phyloP scores from a whole-genome alignment of 75 land plant species.

The Gnetum montanum region DNA sequence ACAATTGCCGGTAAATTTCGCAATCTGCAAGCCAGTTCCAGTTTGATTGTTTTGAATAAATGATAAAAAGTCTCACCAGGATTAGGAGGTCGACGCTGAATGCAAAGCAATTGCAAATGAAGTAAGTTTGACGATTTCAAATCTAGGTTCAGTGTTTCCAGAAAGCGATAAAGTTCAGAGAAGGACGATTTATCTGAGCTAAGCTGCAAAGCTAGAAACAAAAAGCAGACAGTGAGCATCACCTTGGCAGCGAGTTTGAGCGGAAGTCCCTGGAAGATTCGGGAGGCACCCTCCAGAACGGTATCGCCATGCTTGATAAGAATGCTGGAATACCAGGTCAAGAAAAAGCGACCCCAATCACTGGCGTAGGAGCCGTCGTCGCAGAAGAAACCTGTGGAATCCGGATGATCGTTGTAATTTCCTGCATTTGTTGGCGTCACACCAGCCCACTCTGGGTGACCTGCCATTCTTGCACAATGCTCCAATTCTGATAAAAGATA shows the following conservation, averaged over 20 bases:
- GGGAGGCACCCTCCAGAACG: constrained; percentile 57
- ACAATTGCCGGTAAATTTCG: too few relatives aligned
- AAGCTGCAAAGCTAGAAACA: too few relatives aligned
- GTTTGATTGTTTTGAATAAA: too few relatives aligned
- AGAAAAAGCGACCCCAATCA: constrained; percentile 59
- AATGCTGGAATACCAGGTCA: constrained; percentile 71
- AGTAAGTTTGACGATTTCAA: too few relatives aligned
- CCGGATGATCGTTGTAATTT: constrained; percentile 46
- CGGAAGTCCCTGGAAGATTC: constrained; percentile 35
- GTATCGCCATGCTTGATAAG: constrained; percentile 61
- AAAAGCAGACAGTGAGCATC: too few relatives aligned
- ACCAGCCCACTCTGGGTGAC: constrained; percentile 51
- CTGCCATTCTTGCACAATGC: constrained; percentile 31
- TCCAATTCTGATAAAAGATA: constrained; percentile 47
- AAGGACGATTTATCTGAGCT: too few relatives aligned
- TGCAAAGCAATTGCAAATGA: too few relatives aligned
- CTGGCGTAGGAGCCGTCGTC: constrained; percentile 36
- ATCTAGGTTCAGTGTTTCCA: too few relatives aligned
- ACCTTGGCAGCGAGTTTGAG: constrained; percentile 65
- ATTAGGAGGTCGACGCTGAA: too few relatives aligned
- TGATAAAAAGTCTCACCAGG: too few relatives aligned
- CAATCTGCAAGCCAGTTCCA: too few relatives aligned
- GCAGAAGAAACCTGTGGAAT: constrained; percentile 44
- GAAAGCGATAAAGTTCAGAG: too few relatives aligned
- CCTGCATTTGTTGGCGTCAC: constrained; percentile 52